A percentile compares a stretch with the other conserved stretches of the same genome.
Evolutionary conservation across 495 filamentous ascomycete species (phyloP).

Genomic region (Ascobolus immersus): DNA sequence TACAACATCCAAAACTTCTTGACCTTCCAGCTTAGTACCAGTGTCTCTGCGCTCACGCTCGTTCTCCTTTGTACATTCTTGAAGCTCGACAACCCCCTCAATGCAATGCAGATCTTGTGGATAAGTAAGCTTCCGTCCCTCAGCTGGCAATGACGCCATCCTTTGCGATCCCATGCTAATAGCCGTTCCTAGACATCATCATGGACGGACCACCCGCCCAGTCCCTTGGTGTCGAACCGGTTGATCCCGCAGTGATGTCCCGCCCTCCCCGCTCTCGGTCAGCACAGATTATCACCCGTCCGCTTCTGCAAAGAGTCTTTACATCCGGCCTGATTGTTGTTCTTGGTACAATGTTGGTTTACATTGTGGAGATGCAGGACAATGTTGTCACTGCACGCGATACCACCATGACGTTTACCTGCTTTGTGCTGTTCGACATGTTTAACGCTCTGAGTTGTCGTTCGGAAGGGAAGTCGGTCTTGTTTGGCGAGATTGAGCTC

Average conservation of each 20-base stretch:
- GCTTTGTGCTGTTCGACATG: slow-evolving; percentile 97
- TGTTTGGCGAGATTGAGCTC: slow-evolving; percentile 58
- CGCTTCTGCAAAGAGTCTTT: slow-evolving; percentile 57
- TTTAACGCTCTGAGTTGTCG: slow-evolving; percentile 89
- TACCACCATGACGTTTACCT: slow-evolving; percentile 98
- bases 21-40: slow-evolving; percentile 94
- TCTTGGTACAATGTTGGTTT: slow-evolving; percentile 70
- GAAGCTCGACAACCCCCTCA: slow-evolving; percentile 79
- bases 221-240: slow-evolving; percentile 84
- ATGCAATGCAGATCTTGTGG: slow-evolving; percentile 98
- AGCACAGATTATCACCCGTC: slow-evolving; percentile 64
- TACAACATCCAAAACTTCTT: slow-evolving; percentile 99
- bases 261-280: slow-evolving; percentile 62
- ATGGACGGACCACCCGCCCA: slow-evolving; percentile 98
- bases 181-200: slow-evolving; percentile 52
- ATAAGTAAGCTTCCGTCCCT: slow-evolving; percentile 45
- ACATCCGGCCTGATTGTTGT: slow-evolving; percentile 79
- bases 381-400: slow-evolving; percentile 68
- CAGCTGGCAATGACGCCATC: not conserved
- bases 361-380: slow-evolving; percentile 71
- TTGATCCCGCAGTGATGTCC: slow-evolving; percentile 83
- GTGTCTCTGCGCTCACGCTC: slow-evolving; percentile 72
- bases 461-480: slow-evolving; percentile 66
- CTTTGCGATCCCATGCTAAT: not conserved
- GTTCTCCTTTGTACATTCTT: slow-evolving; percentile 77